Base-by-base conservation (phyloP, 495 filamentous ascomycete species). In the Daldinia vernicosa region DNA sequence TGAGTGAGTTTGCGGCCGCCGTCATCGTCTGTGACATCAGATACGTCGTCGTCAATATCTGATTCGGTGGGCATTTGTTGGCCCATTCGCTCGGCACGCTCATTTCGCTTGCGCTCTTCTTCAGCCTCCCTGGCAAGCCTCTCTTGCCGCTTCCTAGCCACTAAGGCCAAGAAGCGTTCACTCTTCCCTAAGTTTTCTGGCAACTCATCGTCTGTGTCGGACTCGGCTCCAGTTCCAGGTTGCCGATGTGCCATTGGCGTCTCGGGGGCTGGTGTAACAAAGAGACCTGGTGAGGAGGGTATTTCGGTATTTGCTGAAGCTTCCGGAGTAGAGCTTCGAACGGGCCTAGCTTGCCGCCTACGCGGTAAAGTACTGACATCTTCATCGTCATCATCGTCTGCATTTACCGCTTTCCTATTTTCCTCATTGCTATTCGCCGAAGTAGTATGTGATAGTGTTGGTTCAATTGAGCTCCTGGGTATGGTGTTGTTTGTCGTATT, bases 91-190 rank as follows among this genome's bases (percentile, higher is more conserved):
- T 78, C 76, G n/a, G 80, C 78, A 63, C 86, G 87, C 70, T 87
- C 87, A 1, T 82, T 84, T 55, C 75, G 77, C 40, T 83, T 81
- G 50, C 78, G 80, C 47, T 81, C 81, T 66, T 87, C 86, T 32
- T 85, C 80, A 0, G 83, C 86, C 74, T 93, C 89, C 27, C 83
- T 86, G 27, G 87, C 90, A 57, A 89, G 81, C 0, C 90, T 88
- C 74, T 94, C 89, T 67, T 87, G 83, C 32, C 88, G 85, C 72
- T 93, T 94, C 78, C 87, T 85, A 11, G 87, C 88, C 14, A 95
- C 86, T 3, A 95, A 84, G 1, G 89, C 91, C 45, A 85, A 75
- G 70, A 93, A 91, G 17, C 88, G 86, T 19, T 82, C 77, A 60
- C 89, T 91, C 28, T 80, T 83, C 62, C 75, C 50, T 53, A 80